Evolutionary conservation across 768 basidiomycete species (phyloP), one percentile per base, ranked within the genome.

Genomic region (Imleria badia): DNA sequence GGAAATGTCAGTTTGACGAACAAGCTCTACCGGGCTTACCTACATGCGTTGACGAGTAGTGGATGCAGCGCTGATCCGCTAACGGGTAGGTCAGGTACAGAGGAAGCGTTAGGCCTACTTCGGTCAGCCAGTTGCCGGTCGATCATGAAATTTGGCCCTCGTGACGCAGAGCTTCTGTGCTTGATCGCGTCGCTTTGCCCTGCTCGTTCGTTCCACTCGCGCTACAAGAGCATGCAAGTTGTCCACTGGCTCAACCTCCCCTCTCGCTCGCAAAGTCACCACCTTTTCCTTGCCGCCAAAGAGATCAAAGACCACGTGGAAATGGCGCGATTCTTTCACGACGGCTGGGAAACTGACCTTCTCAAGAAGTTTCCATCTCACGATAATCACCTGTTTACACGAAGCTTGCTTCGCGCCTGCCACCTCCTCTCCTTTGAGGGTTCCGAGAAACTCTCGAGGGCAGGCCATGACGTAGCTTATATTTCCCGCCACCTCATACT

Each of bases 151-250:
- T n/a, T n/a, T n/a, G n/a, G n/a, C n/a, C n/a, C n/a, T n/a, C 22
- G 61, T 4, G 72, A 77, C 17, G 43, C 61, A 2, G 47, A 59
- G 12, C 63, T 77, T 35, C 57, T 81, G 17, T 45, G 53, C 7
- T 51, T 59, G 22, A 76, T 81, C 22, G 57, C 59, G 8, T 45
- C 58, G 8, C 55, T 79, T 17, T 68, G 67, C 6, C 73, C 78
- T 2, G 3, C 13, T 4, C 49, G 43, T 5, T 23, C 31, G 1
- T 23, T 23, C 17, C 31, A 49, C 5, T 17, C 26, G 5, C 60
- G 75, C 3, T 33, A 48, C 48, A 73, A 75, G 55, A 75, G 74
- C 1, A 78, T 78, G 74, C 73, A 81, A 54, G 62, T 59, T 2
- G 70, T 78, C 0, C 23, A 60, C 3, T 67, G 78, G 78, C 26